phyloP scores from a whole-genome alignment of 306 rosid species.

The Datisca glomerata region DNA sequence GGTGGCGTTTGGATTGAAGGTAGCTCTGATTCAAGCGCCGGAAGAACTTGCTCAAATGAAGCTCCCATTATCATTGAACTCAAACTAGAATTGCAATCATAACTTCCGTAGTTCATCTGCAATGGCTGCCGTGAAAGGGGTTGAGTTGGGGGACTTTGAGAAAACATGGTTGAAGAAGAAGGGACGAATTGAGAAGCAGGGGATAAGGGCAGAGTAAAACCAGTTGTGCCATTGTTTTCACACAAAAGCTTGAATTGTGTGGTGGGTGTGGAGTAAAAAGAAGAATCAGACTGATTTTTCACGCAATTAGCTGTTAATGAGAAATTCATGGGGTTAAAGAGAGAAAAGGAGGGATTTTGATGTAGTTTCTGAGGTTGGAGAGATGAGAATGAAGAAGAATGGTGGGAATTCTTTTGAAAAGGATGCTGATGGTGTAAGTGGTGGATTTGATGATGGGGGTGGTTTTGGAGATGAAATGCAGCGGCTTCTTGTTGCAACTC shows the following conservation, averaged over 20 bases:
- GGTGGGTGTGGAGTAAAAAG: conserved; percentile 13
- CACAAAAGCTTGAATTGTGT: conserved; percentile 20
- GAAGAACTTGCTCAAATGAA: conserved; percentile 17
- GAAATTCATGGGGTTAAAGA: conserved; percentile 14
- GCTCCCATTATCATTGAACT: conserved; percentile 13
- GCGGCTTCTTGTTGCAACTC: conserved; percentile 31
- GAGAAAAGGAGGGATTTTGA: conserved; percentile 1
- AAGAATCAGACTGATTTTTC: conserved; percentile 13
- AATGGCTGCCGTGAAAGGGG: conserved; percentile 9
- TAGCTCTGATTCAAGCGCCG: conserved; percentile 20
- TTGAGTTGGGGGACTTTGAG: conserved; percentile 17
- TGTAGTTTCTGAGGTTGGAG: conserved; percentile 5
- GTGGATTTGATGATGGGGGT: conserved; percentile 1
- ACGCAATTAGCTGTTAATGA: conserved; percentile 3
- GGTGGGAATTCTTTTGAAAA: no score
- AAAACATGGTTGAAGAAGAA: conserved; percentile 17
- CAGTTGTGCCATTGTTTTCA: conserved; percentile 12
- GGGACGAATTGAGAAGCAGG: conserved; percentile 37
- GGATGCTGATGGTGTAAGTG: no score
- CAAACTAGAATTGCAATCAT: conserved; percentile 11
- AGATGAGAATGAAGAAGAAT: conserved; percentile 16
- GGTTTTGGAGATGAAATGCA: conserved; percentile 18
- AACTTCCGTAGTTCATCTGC: conserved; percentile 15
- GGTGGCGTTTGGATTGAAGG: conserved; percentile 47
- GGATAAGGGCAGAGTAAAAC: conserved; percentile 24